Evolutionary conservation across 202 grass and related monocot genomes (phyloP).

Genomic region (Tripidium arundinaceum): DNA sequence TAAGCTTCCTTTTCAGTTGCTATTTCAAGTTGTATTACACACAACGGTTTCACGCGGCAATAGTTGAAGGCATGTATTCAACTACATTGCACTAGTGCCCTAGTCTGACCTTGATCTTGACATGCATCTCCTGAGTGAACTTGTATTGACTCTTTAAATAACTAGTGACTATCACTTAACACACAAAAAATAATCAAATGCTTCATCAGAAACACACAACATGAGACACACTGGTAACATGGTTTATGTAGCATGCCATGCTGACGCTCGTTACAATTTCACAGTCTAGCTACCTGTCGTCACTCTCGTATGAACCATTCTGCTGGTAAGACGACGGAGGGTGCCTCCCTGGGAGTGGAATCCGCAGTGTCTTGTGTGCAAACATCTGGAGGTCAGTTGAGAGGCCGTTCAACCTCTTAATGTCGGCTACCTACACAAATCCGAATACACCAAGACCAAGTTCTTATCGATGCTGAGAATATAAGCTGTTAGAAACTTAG

Average conservation of each 20-base stretch:
- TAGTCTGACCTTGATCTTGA: background rate
- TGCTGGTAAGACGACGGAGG: slow-evolving; percentile 54
- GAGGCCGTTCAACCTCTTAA: slow-evolving; percentile 82
- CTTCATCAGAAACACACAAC: background rate
- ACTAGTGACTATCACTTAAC: background rate
- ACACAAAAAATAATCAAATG: background rate
- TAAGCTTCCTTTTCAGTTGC: background rate
- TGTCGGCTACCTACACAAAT: slow-evolving; percentile 73
- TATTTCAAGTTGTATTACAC: background rate
- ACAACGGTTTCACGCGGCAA: background rate
- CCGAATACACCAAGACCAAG: background rate
- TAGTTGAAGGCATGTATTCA: background rate
- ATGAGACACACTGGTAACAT: background rate
- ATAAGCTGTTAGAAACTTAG: background rate
- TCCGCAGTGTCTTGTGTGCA: slow-evolving; percentile 72
- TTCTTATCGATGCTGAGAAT: background rate
- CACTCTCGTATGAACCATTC: slow-evolving; percentile 43
- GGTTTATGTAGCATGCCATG: background rate
- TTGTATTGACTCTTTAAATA: background rate
- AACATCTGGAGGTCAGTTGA: slow-evolving; percentile 97
- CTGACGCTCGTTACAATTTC: background rate
- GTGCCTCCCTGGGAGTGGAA: slow-evolving; percentile 76
- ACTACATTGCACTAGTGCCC: background rate
- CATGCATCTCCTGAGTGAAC: background rate
- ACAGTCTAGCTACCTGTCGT: slow-evolving; percentile 40